phyloP scores from a whole-genome alignment of 2,329 filamentous ascomycete genomes.

The Monascus ruber region DNA sequence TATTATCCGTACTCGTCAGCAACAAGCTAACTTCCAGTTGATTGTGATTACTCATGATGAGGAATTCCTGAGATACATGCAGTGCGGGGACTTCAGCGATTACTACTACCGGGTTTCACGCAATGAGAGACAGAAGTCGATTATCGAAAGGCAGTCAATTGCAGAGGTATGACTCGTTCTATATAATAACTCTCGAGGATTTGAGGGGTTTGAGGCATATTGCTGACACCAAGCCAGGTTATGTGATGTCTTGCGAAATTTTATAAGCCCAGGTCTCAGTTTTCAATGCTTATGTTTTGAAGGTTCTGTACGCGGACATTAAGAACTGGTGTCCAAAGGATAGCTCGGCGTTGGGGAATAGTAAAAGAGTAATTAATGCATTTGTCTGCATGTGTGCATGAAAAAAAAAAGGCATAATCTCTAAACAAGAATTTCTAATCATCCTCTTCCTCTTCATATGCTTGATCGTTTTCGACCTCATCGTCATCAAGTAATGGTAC shows the following conservation, averaged over 20 bases:
- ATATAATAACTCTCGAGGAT: not conserved
- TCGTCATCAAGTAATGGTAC: constrained; percentile 33
- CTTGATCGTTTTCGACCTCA: constrained; percentile 16
- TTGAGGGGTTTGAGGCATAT: not conserved
- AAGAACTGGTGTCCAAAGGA: too few species aligned
- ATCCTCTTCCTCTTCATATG: constrained; percentile 4
- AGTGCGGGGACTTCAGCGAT: constrained; percentile 85
- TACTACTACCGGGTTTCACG: constrained; percentile 79
- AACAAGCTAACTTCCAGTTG: constrained; percentile 91
- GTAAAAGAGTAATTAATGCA: too few species aligned
- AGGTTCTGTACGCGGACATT: too few species aligned
- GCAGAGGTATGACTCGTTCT: constrained; percentile 28
- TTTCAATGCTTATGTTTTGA: too few species aligned
- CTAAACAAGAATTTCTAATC: not conserved
- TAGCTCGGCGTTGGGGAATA: too few species aligned
- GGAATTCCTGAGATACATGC: constrained; percentile 87
- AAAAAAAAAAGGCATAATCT: too few species aligned
- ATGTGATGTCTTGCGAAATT: constrained; percentile 3
- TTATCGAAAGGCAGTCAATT: constrained; percentile 58
- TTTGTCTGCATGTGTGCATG: too few species aligned
- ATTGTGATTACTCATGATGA: constrained; percentile 99
- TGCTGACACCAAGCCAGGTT: constrained; percentile 4
- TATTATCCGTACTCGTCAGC: constrained; percentile 72
- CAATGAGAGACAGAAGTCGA: constrained; percentile 74
- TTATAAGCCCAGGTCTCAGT: too few species aligned